These are phyloP conservation scores for Ogataea neopini DNA, from an alignment of 805 yeast genomes.

Conservation along the genomic window DNA sequence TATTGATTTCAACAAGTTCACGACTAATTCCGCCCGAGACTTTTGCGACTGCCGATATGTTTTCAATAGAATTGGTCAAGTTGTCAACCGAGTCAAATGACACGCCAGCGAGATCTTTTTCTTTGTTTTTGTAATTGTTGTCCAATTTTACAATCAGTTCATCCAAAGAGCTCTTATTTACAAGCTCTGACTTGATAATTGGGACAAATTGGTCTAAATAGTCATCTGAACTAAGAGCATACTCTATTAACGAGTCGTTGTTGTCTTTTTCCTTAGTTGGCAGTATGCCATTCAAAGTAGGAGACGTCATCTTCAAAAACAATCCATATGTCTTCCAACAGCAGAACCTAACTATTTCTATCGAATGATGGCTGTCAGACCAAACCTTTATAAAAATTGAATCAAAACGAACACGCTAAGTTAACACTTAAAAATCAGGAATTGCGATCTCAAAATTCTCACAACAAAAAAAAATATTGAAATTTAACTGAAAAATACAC, in stretches of 20 bases:
- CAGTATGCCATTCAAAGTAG: conserved; percentile 4
- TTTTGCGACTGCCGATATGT: conserved; percentile 60
- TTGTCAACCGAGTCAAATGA: conserved; percentile 62
- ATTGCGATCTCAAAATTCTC: conserved; percentile 2
- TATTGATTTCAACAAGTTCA: conserved; percentile 58
- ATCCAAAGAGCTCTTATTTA: conserved; percentile 50
- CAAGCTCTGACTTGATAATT: conserved; percentile 61
- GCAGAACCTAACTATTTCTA: neutral
- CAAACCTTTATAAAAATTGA: neutral
- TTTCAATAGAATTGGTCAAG: conserved; percentile 58
- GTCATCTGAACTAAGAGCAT: conserved; percentile 58
- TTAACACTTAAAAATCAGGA: neutral
- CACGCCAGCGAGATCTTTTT: conserved; percentile 58
- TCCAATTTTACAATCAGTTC: conserved; percentile 58
- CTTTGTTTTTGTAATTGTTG: conserved; percentile 57
- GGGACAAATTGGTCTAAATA: conserved; percentile 82
- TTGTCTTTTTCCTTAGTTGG: conserved; percentile 6
- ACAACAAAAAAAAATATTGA: neutral
- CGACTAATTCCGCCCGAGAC: conserved; percentile 56
- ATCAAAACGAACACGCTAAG: neutral
- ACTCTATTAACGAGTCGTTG: conserved; percentile 30
- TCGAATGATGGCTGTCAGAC: neutral
- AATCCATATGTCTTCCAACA: neutral
- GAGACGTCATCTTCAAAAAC: neutral
- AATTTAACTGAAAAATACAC: neutral